Base-by-base conservation (phyloP, 805 yeast genomes). In the Clavispora asparagi region DNA sequence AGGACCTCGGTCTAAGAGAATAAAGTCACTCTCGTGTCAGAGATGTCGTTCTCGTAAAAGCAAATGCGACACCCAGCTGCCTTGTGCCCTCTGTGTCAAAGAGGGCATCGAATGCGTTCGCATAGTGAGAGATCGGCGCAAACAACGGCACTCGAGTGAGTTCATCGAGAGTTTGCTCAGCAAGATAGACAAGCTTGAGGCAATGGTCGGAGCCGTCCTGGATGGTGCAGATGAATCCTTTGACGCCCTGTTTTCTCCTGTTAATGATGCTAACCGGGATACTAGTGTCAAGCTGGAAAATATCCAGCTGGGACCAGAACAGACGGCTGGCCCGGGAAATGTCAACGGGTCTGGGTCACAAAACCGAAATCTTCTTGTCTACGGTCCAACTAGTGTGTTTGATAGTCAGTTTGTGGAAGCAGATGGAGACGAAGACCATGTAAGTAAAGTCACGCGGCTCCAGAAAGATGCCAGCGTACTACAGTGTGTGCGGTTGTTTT, bases 41-140 rank as follows among this genome's bases (percentile, higher is more conserved):
- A 17, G 43, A 41, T 41, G 43, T 14, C 43, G 43, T 14, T 23
- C 43, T 28, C 29, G 38, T 4, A 41, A 41, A 23, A 31, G 17
- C 31, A 41, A 41, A 29, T 41, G 43, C 28, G 43, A 42, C 19
- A 17, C 39, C 17, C 14, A n/a, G 8, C 44, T 42, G 44, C 44
- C 44, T 12, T 42, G 44, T 26, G 28, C 27, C 1, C 40, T 30
- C 13, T 42, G 44, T n/a, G 14, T 25, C 6, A 35, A 19, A 27
- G 44, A 42, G 16, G 40, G 33, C 11, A 25, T 35, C 8, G 44
- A 42, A n/a, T 42, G 44, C 16, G 28, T 42, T 12, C 29, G 44
- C 16, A 17, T 42, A 14, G 28, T 39, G 10, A 42, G 32, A 11
- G 44, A 42, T 23, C 37, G 38, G 16, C 16, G 44, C 4, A 42